phyloP scores from a whole-genome alignment of 805 yeast genomes.

The Ogataea degrootiae region DNA sequence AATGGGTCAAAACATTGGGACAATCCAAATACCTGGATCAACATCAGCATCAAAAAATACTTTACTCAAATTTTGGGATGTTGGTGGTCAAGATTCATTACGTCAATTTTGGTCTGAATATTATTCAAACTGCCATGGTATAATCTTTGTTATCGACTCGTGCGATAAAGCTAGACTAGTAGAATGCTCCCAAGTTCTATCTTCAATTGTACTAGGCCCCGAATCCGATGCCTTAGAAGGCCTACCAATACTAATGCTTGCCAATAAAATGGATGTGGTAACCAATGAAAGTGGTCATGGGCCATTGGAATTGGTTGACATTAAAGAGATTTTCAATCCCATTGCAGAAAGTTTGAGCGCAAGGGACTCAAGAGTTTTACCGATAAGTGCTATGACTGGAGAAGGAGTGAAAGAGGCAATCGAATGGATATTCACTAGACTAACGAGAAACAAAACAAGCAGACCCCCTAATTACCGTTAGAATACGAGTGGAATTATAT shows the following conservation, averaged over 20 bases:
- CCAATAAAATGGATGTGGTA: constrained; percentile 85
- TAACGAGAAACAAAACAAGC: constrained; percentile 59
- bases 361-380: constrained; percentile 83
- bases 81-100: constrained; percentile 90
- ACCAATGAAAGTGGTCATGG: constrained; percentile 63
- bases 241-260: constrained; percentile 89
- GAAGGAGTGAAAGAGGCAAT: constrained; percentile 84
- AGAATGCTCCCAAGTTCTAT: constrained; percentile 70
- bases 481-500: background rate
- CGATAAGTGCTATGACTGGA: constrained; percentile 79
- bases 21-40: constrained; percentile 30
- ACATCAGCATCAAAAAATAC: background rate
- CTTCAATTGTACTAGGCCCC: constrained; percentile 42
- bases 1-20: constrained; percentile 83
- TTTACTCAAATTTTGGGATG: constrained; percentile 85
- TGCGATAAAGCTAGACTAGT: constrained; percentile 78
- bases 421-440: constrained; percentile 78
- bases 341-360: constrained; percentile 84
- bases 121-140: constrained; percentile 82
- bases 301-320: constrained; percentile 67
- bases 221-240: constrained; percentile 58
- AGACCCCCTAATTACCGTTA: constrained; percentile 43
- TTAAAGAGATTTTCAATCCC: constrained; percentile 78
- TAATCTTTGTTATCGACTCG: constrained; percentile 88
- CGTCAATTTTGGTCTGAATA: constrained; percentile 85